phyloP scores from a whole-genome alignment of 179 eudicot genomes.

The Silene coronaria region DNA sequence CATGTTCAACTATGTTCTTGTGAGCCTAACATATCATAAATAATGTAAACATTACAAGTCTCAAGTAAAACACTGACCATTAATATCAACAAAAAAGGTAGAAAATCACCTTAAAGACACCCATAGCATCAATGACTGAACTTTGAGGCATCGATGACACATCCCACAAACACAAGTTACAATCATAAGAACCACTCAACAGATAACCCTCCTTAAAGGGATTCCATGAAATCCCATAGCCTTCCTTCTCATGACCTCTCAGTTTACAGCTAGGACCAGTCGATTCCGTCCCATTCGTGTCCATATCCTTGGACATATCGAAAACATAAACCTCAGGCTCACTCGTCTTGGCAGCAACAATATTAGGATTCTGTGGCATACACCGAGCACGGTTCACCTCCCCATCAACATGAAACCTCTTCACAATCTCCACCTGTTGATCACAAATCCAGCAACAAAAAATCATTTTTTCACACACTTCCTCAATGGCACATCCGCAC shows the following conservation, averaged over 20 bases:
- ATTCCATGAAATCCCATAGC: conserved; percentile 92
- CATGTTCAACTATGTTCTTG: conserved; percentile 70
- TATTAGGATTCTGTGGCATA: conserved; percentile 68
- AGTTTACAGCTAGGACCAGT: conserved; percentile 56
- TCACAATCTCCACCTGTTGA: conserved; percentile 69
- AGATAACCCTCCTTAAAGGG: conserved; percentile 70
- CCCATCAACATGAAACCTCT: conserved; percentile 69
- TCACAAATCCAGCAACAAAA: conserved; percentile 15
- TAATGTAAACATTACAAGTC: neutral
- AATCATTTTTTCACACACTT: neutral
- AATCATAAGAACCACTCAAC: conserved; percentile 87
- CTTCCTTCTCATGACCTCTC: conserved; percentile 94
- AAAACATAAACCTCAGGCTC: conserved; percentile 72
- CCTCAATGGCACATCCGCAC: neutral
- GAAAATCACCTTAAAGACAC: conserved; percentile 51
- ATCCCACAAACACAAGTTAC: conserved; percentile 90
- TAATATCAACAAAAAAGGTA: neutral
- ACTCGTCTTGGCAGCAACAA: conserved; percentile 83
- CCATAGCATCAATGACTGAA: conserved; percentile 60
- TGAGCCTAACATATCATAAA: conserved; percentile 50
- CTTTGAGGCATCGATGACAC: conserved; percentile 54
- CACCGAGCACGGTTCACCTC: conserved; percentile 86
- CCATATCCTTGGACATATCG: conserved; percentile 45
- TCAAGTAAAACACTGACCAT: neutral
- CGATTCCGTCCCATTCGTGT: conserved; percentile 25